phyloP scores from a whole-genome alignment of 768 basidiomycete genomes.

The Calocybe gangraenosa region DNA sequence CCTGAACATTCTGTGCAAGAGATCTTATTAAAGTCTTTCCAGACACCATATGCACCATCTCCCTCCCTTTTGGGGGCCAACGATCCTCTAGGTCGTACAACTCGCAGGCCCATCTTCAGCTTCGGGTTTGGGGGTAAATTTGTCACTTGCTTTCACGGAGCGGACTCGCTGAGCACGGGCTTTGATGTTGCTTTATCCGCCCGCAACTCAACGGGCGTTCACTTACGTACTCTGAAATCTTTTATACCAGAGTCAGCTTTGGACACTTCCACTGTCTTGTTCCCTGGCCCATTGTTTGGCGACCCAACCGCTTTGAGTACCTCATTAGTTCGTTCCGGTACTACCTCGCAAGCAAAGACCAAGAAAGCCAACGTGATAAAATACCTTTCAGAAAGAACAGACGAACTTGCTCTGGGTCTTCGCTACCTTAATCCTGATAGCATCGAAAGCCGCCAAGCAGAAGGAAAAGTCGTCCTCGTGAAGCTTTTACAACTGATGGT shows the following conservation, averaged over 20 bases:
- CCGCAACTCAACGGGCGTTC: conserved; percentile 64
- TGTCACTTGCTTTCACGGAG: conserved; percentile 82
- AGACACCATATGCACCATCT: conserved; percentile 74
- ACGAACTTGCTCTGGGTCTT: conserved; percentile 74
- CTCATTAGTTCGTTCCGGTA: conserved; percentile 68
- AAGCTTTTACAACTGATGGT: conserved; percentile 76
- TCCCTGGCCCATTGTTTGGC: conserved; percentile 84
- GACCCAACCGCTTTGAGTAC: conserved; percentile 66
- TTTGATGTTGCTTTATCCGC: conserved; percentile 76
- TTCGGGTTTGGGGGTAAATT: conserved; percentile 95
- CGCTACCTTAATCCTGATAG: conserved; percentile 59
- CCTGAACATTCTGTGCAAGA: conserved; percentile 27
- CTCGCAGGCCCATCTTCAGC: conserved; percentile 73
- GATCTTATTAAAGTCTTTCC: conserved; percentile 31
- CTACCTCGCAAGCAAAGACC: conserved; percentile 62
- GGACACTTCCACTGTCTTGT: conserved; percentile 50
- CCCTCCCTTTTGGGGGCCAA: conserved; percentile 80
- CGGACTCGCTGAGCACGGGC: conserved; percentile 60
- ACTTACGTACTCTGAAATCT: conserved; percentile 62
- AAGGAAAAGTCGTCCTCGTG: conserved; percentile 74
- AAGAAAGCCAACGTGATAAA: conserved; percentile 78
- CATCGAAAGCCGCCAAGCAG: conserved; percentile 53
- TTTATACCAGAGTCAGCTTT: conserved; percentile 66
- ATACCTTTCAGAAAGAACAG: conserved; percentile 72
- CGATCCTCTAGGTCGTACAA: conserved; percentile 74